These are phyloP conservation scores for Solioccasus polychromus DNA, from an alignment of 768 basidiomycete genomes.

Conservation along the genomic window DNA sequence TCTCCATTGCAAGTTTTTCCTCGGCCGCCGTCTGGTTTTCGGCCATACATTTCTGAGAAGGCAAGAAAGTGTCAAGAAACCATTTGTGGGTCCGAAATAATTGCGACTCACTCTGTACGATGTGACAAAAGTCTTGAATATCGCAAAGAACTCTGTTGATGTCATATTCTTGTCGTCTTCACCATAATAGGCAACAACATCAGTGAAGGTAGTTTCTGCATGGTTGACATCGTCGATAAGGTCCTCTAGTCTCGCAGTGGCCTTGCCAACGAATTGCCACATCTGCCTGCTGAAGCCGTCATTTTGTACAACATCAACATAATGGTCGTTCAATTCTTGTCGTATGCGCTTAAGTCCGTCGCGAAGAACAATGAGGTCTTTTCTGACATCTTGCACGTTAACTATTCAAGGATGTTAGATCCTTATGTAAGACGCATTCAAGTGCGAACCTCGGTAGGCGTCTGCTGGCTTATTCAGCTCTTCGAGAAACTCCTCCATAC, in stretches of 20 bases:
- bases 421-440: background rate
- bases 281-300: slow-evolving; percentile 89
- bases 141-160: slow-evolving; percentile 91
- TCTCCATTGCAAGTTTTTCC: slow-evolving; percentile 64
- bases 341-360: slow-evolving; percentile 78
- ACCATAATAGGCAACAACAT: slow-evolving; percentile 88
- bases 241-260: slow-evolving; percentile 73
- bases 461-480: slow-evolving; percentile 89
- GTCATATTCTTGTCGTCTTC: slow-evolving; percentile 88
- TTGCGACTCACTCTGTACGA: slow-evolving; percentile 70
- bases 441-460: slow-evolving; percentile 78
- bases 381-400: slow-evolving; percentile 82
- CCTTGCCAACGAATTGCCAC: slow-evolving; percentile 84
- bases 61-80: slow-evolving; percentile 3
- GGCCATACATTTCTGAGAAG: slow-evolving; percentile 74
- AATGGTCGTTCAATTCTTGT: slow-evolving; percentile 77
- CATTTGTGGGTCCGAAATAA: background rate
- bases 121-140: slow-evolving; percentile 96
- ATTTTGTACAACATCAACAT: slow-evolving; percentile 62
- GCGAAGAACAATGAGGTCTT: slow-evolving; percentile 67
- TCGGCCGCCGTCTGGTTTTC: slow-evolving; percentile 77
- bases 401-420: slow-evolving; percentile 45
- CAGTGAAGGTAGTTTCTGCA: slow-evolving; percentile 79
- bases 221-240: slow-evolving; percentile 83
- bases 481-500: slow-evolving; percentile 84